phyloP scores from a whole-genome alignment of 345 rosid genomes.

The Melaleuca quinquenervia region DNA sequence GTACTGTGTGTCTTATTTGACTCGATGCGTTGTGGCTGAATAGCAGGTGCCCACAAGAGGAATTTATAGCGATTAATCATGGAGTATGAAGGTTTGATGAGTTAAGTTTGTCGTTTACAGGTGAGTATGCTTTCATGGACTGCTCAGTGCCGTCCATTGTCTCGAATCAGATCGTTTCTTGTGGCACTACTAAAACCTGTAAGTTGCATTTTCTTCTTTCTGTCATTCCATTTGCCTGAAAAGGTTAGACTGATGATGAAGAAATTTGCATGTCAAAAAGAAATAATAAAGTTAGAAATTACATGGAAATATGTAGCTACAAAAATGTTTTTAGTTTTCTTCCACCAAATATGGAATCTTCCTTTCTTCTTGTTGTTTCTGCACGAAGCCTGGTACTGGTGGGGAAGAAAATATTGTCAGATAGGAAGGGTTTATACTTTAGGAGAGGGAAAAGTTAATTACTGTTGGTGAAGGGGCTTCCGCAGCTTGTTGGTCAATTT shows the following conservation, averaged over 20 bases:
- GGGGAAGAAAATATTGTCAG: background rate
- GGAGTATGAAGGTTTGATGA: background rate
- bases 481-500: background rate
- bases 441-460: background rate
- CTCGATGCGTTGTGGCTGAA: background rate
- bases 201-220: slow-evolving; percentile 5
- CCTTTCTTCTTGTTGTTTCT: background rate
- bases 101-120: slow-evolving; percentile 17
- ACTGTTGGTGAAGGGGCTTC: background rate
- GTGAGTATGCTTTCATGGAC: slow-evolving; percentile 77
- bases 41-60: background rate
- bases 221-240: background rate
- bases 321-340: background rate
- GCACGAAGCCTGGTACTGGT: background rate
- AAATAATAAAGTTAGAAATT: background rate
- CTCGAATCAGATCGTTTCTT: slow-evolving; percentile 61
- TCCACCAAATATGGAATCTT: background rate
- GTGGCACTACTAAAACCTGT: slow-evolving; percentile 68
- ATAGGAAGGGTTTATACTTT: background rate
- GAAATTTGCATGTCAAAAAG: background rate
- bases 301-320: background rate
- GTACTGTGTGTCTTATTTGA: background rate
- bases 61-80: background rate
- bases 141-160: slow-evolving; percentile 43
- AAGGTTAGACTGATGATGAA: background rate